phyloP scores from a whole-genome alignment of 257 asterid species.

The Asclepias syriaca region DNA sequence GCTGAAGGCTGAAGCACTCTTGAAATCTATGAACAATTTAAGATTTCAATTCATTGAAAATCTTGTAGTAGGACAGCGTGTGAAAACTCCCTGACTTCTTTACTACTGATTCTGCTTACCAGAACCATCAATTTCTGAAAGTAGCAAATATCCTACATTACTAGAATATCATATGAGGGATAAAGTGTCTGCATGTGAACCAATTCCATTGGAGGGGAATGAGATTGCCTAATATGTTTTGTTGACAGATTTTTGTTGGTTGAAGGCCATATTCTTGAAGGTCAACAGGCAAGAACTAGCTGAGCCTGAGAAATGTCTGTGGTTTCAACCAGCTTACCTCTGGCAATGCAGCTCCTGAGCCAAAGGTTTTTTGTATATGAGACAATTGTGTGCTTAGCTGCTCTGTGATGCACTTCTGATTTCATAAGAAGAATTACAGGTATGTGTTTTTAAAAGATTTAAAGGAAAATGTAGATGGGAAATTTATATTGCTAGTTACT shows the following conservation, averaged over 20 bases:
- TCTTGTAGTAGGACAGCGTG: constrained; percentile 44
- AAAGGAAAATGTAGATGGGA: not conserved
- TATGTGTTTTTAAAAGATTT: not conserved
- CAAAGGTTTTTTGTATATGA: not conserved
- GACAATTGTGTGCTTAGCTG: not conserved
- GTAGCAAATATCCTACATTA: not conserved
- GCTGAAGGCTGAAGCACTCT: constrained; percentile 38
- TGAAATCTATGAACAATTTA: constrained; percentile 32
- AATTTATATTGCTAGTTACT: not conserved
- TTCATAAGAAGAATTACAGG: not conserved
- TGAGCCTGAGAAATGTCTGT: not conserved
- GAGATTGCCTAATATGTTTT: not conserved
- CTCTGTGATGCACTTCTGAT: not conserved
- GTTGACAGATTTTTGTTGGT: not conserved
- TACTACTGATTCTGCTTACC: not conserved
- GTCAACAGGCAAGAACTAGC: not conserved
- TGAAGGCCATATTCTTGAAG: not conserved
- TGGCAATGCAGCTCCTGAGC: not conserved
- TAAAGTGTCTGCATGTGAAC: not conserved
- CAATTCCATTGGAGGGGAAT: not conserved
- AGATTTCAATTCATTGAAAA: constrained; percentile 48
- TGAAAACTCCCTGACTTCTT: not conserved
- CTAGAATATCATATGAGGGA: not conserved
- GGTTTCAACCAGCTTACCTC: not conserved
- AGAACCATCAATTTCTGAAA: not conserved